Evolutionary conservation across 345 rosid genomes (phyloP).

Genomic region (Gossypium anomalum): DNA sequence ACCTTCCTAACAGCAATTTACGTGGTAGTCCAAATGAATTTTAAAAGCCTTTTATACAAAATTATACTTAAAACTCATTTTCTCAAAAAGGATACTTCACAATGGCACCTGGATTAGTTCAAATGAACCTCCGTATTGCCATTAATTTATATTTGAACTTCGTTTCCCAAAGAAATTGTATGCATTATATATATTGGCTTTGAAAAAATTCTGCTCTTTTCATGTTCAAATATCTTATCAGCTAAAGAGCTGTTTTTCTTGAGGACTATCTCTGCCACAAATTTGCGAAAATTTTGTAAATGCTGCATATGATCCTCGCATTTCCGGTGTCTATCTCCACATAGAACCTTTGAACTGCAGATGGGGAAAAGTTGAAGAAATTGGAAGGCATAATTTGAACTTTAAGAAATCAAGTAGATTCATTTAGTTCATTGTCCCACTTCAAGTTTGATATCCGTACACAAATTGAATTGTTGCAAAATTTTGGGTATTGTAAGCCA

Average conservation of each 20-base stretch:
- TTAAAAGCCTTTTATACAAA: no score
- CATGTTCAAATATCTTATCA: slow-evolving; percentile 87
- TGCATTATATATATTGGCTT: slow-evolving; percentile 3
- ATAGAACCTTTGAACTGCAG: slow-evolving; percentile 81
- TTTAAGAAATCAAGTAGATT: slow-evolving; percentile 82
- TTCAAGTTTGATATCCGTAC: background rate
- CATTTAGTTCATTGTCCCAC: background rate
- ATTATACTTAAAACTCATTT: no score
- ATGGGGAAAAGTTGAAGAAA: slow-evolving; percentile 94
- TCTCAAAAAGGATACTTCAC: no score
- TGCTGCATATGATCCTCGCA: slow-evolving; percentile 93
- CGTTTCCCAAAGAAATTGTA: background rate
- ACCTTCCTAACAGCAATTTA: no score
- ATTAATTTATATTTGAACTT: background rate
- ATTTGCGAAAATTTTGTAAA: slow-evolving; percentile 79
- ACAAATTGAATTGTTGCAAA: background rate
- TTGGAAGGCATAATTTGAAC: slow-evolving; percentile 69
- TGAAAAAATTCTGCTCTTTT: slow-evolving; percentile 3
- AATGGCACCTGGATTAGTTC: no score
- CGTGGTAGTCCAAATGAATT: no score
- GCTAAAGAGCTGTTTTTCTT: slow-evolving; percentile 80
- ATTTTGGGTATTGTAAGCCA: no score
- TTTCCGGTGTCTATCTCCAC: slow-evolving; percentile 83
- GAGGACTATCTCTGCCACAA: slow-evolving; percentile 79
- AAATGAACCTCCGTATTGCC: no score